phyloP scores from a whole-genome alignment of 495 filamentous ascomycete genomes.

The Trypethelium eluteriae region DNA sequence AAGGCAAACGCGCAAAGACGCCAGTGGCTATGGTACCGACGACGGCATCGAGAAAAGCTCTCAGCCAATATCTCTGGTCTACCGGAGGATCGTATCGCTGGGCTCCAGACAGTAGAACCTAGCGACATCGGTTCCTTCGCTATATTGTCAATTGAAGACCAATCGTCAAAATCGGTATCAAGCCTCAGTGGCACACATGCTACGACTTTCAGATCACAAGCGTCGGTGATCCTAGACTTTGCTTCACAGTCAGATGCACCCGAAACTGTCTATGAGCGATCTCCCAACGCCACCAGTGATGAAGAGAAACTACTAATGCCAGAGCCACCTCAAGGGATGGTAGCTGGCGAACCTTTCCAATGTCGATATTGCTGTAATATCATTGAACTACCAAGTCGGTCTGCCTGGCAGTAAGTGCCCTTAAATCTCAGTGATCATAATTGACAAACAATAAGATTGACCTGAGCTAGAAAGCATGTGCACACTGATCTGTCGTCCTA shows the following conservation, averaged over 20 bases:
- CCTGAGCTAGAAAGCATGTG: conserved; percentile 8
- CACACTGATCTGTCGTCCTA: conserved; percentile 11
- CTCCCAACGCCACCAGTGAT: neutral
- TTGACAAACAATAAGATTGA: neutral
- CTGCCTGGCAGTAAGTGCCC: neutral
- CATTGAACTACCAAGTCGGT: neutral
- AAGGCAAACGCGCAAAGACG: conserved; percentile 11
- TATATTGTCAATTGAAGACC: conserved; percentile 7
- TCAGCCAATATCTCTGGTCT: neutral
- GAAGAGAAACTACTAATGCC: conserved; percentile 4
- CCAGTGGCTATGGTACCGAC: conserved; percentile 2
- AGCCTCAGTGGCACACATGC: neutral
- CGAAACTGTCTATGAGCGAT: neutral
- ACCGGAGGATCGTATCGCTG: neutral
- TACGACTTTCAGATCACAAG: neutral
- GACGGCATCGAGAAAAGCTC: neutral
- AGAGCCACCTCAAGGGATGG: neutral
- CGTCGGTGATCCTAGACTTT: neutral
- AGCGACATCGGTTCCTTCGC: conserved; percentile 4
- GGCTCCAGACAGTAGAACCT: neutral
- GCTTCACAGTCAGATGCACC: neutral
- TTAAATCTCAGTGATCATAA: neutral
- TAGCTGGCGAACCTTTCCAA: conserved; percentile 9
- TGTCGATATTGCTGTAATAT: conserved; percentile 11
- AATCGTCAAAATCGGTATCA: neutral